Percentiles rank a stretch among this genome's conserved stretches.
Conservation (phyloP, 169 alveolate species). For the Plasmodium cynomolgi region DNA sequence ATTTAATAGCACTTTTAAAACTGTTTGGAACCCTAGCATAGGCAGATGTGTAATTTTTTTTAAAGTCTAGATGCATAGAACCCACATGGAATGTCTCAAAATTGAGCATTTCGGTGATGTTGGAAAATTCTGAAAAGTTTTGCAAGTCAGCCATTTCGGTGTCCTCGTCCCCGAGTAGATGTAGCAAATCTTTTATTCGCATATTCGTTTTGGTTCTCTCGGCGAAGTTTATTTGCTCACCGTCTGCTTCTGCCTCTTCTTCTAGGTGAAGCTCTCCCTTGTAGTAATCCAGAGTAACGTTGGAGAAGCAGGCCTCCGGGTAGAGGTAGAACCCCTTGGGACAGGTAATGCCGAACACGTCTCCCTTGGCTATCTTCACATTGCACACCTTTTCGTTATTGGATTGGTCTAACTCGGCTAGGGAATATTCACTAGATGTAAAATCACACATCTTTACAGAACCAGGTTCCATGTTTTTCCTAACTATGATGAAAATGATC, state of each 20-base stretch:
- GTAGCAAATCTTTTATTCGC: slow-evolving; percentile 8
- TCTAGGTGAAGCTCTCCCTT: not conserved
- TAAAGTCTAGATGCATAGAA: slow-evolving; percentile 15
- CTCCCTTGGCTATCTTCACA: slow-evolving; percentile 36
- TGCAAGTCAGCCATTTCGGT: slow-evolving; percentile 9
- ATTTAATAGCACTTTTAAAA: slow-evolving; percentile 7
- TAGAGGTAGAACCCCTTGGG: slow-evolving; percentile 47
- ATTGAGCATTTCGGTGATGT: slow-evolving; percentile 42
- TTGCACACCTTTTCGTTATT: slow-evolving; percentile 27
- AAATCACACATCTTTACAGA: slow-evolving; percentile 41
- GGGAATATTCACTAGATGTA: slow-evolving; percentile 18
- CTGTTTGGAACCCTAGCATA: slow-evolving; percentile 30
- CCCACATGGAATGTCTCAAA: slow-evolving; percentile 52
- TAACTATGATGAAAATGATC: not conserved
- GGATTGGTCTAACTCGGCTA: not conserved
- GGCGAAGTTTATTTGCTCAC: slow-evolving; percentile 21
- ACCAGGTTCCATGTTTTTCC: slow-evolving; percentile 3
- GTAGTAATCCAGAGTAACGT: slow-evolving; percentile 33
- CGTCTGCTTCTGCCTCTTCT: not conserved
- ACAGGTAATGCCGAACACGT: slow-evolving; percentile 53
- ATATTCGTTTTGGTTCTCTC: not conserved
- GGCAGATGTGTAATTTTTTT: slow-evolving; percentile 10
- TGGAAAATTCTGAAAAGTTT: not conserved
- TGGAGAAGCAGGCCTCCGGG: slow-evolving; percentile 52
- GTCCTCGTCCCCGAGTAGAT: slow-evolving; percentile 9